These are phyloP conservation scores for Phytophthora ohioensis DNA, from an alignment of 352 stramenopile genomes.

Conservation along the genomic window DNA sequence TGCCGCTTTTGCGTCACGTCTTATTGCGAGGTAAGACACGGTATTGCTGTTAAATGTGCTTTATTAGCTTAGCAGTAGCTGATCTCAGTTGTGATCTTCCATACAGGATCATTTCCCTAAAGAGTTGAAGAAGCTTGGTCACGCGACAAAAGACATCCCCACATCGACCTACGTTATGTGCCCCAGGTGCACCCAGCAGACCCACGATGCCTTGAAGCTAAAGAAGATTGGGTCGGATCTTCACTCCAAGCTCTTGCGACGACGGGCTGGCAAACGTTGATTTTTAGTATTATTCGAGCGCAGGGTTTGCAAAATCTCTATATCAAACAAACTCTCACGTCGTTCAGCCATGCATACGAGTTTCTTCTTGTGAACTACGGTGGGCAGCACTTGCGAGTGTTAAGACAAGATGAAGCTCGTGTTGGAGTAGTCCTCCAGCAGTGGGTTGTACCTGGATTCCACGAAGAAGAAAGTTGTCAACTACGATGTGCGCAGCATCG, in stretches of 20 bases:
- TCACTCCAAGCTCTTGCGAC: slow-evolving; percentile 47
- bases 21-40: slow-evolving; percentile 59
- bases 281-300: slow-evolving; percentile 12
- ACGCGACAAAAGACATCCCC: slow-evolving; percentile 60
- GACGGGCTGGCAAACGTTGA: slow-evolving; percentile 26
- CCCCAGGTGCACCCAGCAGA: slow-evolving; percentile 48
- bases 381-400: slow-evolving; percentile 10
- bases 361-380: slow-evolving; percentile 13
- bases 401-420: slow-evolving; percentile 91
- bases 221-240: slow-evolving; percentile 56
- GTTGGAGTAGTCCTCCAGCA: slow-evolving; percentile 92
- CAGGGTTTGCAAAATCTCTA: slow-evolving; percentile 21
- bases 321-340: slow-evolving; percentile 20
- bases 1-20: slow-evolving; percentile 82
- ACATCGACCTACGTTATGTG: slow-evolving; percentile 72
- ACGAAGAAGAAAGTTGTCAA: slow-evolving; percentile 11
- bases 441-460: slow-evolving; percentile 82
- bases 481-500: not conserved
- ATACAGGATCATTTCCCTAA: slow-evolving; percentile 58
- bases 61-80: not conserved
- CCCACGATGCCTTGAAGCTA: slow-evolving; percentile 44
- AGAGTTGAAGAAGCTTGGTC: slow-evolving; percentile 50
- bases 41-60: slow-evolving; percentile 2
- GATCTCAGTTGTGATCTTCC: slow-evolving; percentile 3
- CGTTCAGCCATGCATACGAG: not conserved